Conservation (phyloP, 805 yeast species). For the Yarrowia sp. region DNA sequence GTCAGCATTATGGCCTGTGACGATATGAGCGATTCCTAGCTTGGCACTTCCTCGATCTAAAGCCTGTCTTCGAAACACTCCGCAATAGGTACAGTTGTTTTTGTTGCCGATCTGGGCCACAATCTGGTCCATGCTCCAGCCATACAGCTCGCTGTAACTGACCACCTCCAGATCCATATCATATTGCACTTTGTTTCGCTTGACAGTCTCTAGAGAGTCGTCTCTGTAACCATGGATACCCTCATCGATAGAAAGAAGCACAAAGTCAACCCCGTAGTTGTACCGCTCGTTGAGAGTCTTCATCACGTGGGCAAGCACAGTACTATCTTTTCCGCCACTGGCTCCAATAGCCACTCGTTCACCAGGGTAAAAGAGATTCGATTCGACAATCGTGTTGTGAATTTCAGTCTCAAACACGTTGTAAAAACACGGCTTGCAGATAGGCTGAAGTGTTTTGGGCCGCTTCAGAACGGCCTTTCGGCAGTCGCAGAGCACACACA, state of each 20-base stretch:
- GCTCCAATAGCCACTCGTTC: slow-evolving; percentile 97
- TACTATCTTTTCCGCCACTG: slow-evolving; percentile 97
- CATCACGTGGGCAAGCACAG: slow-evolving; percentile 88
- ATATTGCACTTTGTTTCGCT: slow-evolving; percentile 87
- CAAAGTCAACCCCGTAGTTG: slow-evolving; percentile 84
- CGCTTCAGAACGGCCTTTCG: slow-evolving; percentile 87
- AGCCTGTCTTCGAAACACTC: slow-evolving; percentile 95
- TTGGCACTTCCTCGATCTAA: slow-evolving; percentile 93
- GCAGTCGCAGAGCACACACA: slow-evolving; percentile 84
- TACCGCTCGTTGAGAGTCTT: slow-evolving; percentile 88
- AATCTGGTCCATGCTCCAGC: slow-evolving; percentile 99
- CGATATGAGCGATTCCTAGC: slow-evolving; percentile 84
- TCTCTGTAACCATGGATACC: slow-evolving; percentile 97
- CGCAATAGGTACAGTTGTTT: slow-evolving; percentile 97
- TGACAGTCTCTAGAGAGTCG: slow-evolving; percentile 95
- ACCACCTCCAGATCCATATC: slow-evolving; percentile 79
- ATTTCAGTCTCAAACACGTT: slow-evolving; percentile 93
- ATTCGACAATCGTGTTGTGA: slow-evolving; percentile 81
- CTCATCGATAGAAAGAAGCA: slow-evolving; percentile 88
- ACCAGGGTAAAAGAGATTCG: slow-evolving; percentile 75
- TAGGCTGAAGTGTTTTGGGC: slow-evolving; percentile 88
- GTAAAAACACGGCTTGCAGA: slow-evolving; percentile 90
- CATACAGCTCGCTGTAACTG: slow-evolving; percentile 85
- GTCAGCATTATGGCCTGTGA: slow-evolving; percentile 98
- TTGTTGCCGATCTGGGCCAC: slow-evolving; percentile 93